These are phyloP conservation scores for Botryotinia calthae DNA, from an alignment of 2,329 filamentous ascomycete species.

Conservation along the genomic window DNA sequence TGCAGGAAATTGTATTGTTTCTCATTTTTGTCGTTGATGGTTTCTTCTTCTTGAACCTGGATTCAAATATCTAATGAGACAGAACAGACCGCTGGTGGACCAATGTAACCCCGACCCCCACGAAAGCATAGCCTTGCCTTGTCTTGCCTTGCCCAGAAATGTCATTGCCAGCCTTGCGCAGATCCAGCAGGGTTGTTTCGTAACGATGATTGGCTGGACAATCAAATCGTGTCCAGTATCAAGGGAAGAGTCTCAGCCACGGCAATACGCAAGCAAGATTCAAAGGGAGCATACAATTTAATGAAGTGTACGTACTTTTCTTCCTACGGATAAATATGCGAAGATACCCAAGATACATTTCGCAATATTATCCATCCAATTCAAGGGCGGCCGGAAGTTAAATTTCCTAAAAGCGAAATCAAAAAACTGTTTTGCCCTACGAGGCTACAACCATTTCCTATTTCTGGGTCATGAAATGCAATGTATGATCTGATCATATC, in stretches of 20 bases:
- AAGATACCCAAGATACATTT: neutral
- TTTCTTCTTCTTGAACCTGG: neutral
- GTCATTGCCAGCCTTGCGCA: conserved; percentile 12
- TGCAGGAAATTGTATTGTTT: neutral
- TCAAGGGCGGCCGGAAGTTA: neutral
- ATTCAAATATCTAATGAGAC: neutral
- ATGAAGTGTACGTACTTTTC: neutral
- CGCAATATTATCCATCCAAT: neutral
- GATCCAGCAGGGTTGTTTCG: neutral
- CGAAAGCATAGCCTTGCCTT: neutral
- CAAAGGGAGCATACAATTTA: neutral
- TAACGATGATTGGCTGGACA: neutral
- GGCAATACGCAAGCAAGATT: neutral
- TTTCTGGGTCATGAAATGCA: neutral
- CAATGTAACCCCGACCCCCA: neutral
- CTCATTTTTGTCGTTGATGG: neutral
- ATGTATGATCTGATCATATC: conserved; percentile 29
- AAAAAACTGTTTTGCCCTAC: neutral
- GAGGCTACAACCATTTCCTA: neutral
- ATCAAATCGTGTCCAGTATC: conserved; percentile 20
- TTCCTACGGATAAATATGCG: neutral
- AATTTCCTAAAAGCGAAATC: neutral
- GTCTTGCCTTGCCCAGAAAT: conserved; percentile 12
- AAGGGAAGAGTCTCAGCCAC: conserved; percentile 16
- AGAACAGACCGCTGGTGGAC: no score